Evolutionary conservation across 768 basidiomycete genomes (phyloP), one percentile per base, ranked within the genome.

Genomic region (Termitomyces bulborhizus): DNA sequence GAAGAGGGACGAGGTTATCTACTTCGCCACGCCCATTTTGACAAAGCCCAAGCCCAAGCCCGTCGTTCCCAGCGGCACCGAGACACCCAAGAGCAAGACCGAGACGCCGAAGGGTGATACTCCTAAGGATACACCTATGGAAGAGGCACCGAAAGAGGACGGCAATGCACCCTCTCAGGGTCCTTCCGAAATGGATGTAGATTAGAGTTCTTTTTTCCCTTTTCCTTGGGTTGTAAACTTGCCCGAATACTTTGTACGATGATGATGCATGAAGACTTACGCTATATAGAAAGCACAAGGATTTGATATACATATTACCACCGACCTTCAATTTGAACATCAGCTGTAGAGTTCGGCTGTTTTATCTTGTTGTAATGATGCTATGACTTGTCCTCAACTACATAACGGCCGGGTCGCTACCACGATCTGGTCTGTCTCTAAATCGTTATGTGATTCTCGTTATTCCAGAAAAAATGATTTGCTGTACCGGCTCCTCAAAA

Each of bases 1-100:
- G 88, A 91, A 88, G 81, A 78, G 84, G 64, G 96, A 99, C 59
- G 97, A 98, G 70, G 71, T 95, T 57, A 84, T 91, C 59, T 97
- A 90, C 76, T 88, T 90, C 63, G 87, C 89, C 46, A 83, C 85
- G 27, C 92, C 93, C 31, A 96, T 98, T 72, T 76, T 99, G 69
- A 90, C 88, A 60, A 87, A 80, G 79, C 90, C 89, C 48, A 97
- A 94, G 83, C 97, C 95, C 54, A 93, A 89, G 80, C 83, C 87
- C 57, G 83, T 87, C 65, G 74, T 75, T 31, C 80, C 81, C 48
- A 64, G 73, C 36, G 85, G 84, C 47, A 81, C 86, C 43, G 82
- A 87, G 73, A 86, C 86, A n/a, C 87, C 88, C 21, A 83, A 85
- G 76, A 79, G 73, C 61, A 81, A 82, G 50, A 73, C 78, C 53